Conservation (phyloP, 768 basidiomycete species). For the Tricholoma matsutake region DNA sequence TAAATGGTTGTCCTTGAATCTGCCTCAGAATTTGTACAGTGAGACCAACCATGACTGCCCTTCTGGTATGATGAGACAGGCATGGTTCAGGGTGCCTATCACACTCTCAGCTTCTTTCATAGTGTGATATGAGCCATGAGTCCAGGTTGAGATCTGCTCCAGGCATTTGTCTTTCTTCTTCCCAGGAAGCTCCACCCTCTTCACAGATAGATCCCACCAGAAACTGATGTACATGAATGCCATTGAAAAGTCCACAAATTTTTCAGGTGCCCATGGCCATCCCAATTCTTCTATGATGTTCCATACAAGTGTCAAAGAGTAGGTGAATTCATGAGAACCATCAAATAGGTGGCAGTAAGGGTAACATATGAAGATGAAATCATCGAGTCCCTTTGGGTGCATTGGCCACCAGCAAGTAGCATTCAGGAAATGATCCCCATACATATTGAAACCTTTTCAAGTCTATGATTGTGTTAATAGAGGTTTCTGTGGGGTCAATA, state of each 20-base stretch:
- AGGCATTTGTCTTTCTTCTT: conserved; percentile 28
- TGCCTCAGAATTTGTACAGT: conserved; percentile 24
- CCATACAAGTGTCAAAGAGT: conserved; percentile 21
- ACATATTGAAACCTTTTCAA: too few relatives aligned
- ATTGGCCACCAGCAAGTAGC: too few relatives aligned
- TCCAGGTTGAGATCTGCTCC: conserved; percentile 5
- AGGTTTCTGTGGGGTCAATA: too few relatives aligned
- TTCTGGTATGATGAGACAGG: background rate
- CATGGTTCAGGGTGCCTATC: conserved; percentile 33
- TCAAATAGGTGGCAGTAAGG: background rate
- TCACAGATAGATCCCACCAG: conserved; percentile 22
- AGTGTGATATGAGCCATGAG: conserved; percentile 14
- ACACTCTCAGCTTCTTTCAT: conserved; percentile 23
- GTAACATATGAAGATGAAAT: conserved; percentile 30
- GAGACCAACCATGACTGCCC: conserved; percentile 29
- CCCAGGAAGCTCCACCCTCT: conserved; percentile 28
- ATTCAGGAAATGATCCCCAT: too few relatives aligned
- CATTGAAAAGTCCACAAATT: conserved; percentile 23
- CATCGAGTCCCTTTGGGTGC: conserved; percentile 13
- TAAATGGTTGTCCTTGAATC: conserved; percentile 16
- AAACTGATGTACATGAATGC: conserved; percentile 28
- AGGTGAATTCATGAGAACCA: conserved; percentile 5
- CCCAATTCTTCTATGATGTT: conserved; percentile 20
- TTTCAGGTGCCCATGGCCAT: conserved; percentile 34
- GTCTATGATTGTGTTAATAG: too few relatives aligned